Evolutionary conservation across 306 rosid genomes (phyloP), one percentile per base, ranked within the genome.

Genomic region (Castanea mollissima): DNA sequence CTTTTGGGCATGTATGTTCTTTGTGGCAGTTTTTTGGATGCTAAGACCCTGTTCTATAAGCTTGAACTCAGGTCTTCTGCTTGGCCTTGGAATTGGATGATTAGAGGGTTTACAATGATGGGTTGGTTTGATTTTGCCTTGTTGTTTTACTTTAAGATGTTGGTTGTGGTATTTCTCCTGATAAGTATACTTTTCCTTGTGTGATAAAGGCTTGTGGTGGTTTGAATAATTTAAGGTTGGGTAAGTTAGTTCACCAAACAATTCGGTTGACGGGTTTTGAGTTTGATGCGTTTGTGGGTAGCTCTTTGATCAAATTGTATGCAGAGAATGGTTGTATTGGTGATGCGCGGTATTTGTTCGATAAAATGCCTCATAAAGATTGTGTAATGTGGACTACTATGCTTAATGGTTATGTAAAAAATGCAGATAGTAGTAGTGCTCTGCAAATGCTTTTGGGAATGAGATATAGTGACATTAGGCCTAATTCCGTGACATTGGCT

Each of bases 11-110:
- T 90, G 82, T 93, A 89, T 86, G 86, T 88, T 80, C 92, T 87
- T 74, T 86, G 90, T 62, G 83, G 89, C n/a, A 80, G 90, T 69
- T 54, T 91, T 44, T 55, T 77, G 52, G 91, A 80, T 81, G 91
- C 92, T 18, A 85, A 86, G 54, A 87, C 77, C 82, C 23, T 87
- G 82, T 90, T 93, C 85, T 89, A 80, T 78, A 72, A 76, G 68
- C 88, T 91, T 59, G 83, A 87, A 14, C 83, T 89, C 76, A 77
- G 86, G 51, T 35, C 52, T 57, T 82, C 62, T 41, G 46, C 46
- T 76, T 90, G 84, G 63, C 88, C 95, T 35, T 93, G 98, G 98
- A 93, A 90, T 85, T 91, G 91, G 93, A 87, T 91, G 88, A 91
- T 93, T 76, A 91, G 93, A 77, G 94, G 87, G 71, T 88, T 87